phyloP scores from a whole-genome alignment of 2,329 filamentous ascomycete genomes.

The Berkeleyomyces basicola region DNA sequence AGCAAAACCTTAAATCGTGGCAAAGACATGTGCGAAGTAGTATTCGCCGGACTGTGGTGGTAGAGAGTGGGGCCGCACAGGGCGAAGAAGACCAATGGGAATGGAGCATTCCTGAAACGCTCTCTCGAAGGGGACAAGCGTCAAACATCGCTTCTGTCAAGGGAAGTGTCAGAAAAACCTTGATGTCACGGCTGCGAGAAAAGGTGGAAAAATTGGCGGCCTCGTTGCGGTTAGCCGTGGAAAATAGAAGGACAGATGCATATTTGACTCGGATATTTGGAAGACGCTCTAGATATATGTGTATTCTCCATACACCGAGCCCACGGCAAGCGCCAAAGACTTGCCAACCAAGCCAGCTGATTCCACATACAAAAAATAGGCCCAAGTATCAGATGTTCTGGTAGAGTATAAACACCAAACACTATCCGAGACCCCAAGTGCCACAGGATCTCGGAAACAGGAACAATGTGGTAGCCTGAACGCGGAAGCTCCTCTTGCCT shows the following conservation, averaged over 20 bases:
- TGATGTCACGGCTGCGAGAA: not conserved
- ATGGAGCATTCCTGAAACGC: not conserved
- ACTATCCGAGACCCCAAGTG: slow-evolving; percentile 33
- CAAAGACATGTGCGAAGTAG: not conserved
- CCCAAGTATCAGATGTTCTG: not conserved
- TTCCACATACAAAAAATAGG: not conserved
- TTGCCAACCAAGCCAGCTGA: not conserved
- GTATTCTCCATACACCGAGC: not conserved
- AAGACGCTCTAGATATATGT: not conserved
- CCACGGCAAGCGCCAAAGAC: too few species aligned
- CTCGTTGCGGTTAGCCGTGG: too few species aligned
- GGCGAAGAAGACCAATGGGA: not conserved
- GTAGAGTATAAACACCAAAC: slow-evolving; percentile 23
- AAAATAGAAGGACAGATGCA: too few species aligned
- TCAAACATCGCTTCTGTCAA: not conserved
- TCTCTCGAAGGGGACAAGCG: not conserved
- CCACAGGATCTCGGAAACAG: slow-evolving; percentile 21
- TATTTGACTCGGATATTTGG: not conserved
- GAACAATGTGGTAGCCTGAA: not conserved
- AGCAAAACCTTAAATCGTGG: not conserved
- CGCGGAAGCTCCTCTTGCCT: not conserved
- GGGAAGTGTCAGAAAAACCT: not conserved
- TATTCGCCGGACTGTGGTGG: not conserved
- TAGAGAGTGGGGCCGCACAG: not conserved
- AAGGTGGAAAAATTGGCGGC: too few species aligned